These are phyloP conservation scores for Talaromyces albobiverticillius DNA, from an alignment of 2,329 filamentous ascomycete species.

Conservation along the genomic window DNA sequence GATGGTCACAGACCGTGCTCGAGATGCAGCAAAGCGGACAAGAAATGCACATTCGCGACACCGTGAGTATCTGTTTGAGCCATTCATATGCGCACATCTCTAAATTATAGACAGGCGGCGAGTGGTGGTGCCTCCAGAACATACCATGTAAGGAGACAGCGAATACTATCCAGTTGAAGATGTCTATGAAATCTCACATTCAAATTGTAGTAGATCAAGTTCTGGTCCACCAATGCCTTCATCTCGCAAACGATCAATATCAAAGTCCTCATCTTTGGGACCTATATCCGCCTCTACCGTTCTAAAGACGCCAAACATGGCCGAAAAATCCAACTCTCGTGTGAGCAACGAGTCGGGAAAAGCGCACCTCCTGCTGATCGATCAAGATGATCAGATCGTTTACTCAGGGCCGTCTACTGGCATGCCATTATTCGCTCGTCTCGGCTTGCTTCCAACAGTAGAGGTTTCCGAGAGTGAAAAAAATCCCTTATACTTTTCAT, in stretches of 20 bases:
- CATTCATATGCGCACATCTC: not conserved
- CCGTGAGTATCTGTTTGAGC: conserved; percentile 1
- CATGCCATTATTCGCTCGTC: conserved; percentile 1
- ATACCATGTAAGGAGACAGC: not conserved
- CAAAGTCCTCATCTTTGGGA: not conserved
- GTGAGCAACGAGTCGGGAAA: not conserved
- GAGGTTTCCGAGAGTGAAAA: conserved; percentile 1
- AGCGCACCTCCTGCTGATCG: not conserved
- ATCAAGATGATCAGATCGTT: conserved; percentile 3
- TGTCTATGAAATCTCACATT: not conserved
- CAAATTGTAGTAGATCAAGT: not conserved
- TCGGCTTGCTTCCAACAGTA: not conserved
- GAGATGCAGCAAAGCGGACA: not conserved
- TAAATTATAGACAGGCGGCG: not conserved
- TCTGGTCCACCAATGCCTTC: not conserved
- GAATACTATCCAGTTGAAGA: not conserved
- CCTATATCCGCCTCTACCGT: not conserved
- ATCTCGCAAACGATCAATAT: not conserved
- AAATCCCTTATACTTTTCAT: not conserved
- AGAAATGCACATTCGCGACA: not conserved
- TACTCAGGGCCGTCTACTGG: conserved; percentile 1
- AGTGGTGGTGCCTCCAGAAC: not conserved
- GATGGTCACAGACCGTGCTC: conserved; percentile 2
- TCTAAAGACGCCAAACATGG: not conserved
- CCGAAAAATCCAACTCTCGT: not conserved